Percentiles rank a stretch among this genome's conserved stretches.
Conservation (phyloP, 2,329 filamentous ascomycete species). For the Mariannaea elegans region DNA sequence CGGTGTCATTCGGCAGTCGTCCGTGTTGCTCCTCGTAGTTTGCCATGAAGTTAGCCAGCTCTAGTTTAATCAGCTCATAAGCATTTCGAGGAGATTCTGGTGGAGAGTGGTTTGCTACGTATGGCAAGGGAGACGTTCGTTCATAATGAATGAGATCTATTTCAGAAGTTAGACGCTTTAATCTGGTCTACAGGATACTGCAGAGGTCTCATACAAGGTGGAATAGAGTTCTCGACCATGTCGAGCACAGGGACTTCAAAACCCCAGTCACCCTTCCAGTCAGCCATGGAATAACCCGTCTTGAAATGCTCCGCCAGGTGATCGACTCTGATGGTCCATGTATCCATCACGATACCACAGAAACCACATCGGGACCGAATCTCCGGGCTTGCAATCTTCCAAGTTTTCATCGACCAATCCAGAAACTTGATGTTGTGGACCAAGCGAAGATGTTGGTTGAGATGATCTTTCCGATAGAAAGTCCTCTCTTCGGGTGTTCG, state of each 20-base stretch:
- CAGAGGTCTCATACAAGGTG: slow-evolving; percentile 64
- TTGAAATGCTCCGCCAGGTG: slow-evolving; percentile 76
- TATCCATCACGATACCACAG: slow-evolving; percentile 69
- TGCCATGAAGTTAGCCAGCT: slow-evolving; percentile 62
- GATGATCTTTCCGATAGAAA: slow-evolving; percentile 73
- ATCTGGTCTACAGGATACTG: slow-evolving; percentile 49
- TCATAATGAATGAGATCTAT: slow-evolving; percentile 72
- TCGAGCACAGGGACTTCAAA: slow-evolving; percentile 69
- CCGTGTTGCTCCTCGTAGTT: slow-evolving; percentile 55
- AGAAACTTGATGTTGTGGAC: slow-evolving; percentile 70
- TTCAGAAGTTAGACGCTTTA: slow-evolving; percentile 52
- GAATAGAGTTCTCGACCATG: slow-evolving; percentile 73
- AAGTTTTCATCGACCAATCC: slow-evolving; percentile 71
- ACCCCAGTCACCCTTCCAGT: slow-evolving; percentile 77
- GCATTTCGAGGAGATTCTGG: slow-evolving; percentile 61
- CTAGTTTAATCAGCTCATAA: slow-evolving; percentile 69
- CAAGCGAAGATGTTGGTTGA: slow-evolving; percentile 71
- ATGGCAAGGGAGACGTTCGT: slow-evolving; percentile 65
- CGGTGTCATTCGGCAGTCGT: slow-evolving; percentile 56
- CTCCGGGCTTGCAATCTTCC: slow-evolving; percentile 68
- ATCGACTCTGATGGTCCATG: slow-evolving; percentile 68
- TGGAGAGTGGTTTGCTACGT: slow-evolving; percentile 55
- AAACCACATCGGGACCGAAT: slow-evolving; percentile 73
- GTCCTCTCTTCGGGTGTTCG: slow-evolving; percentile 68
- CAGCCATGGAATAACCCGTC: slow-evolving; percentile 70